Conservation (phyloP, 331 rosid species). For the Erythrophleum ivorense region DNA sequence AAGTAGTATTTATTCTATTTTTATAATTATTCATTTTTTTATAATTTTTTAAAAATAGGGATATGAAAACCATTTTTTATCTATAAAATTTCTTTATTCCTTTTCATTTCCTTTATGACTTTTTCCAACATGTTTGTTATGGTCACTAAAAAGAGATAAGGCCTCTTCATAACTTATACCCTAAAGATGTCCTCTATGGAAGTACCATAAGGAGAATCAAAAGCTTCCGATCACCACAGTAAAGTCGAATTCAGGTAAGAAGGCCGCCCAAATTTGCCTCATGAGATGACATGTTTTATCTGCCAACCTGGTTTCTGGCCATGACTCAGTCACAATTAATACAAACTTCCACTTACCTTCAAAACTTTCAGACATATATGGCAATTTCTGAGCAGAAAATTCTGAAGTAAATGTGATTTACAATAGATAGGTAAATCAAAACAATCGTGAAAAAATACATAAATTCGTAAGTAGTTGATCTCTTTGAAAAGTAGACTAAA, state of each 20-base stretch:
- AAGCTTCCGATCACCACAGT: neutral
- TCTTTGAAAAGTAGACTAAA: neutral
- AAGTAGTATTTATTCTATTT: too few species aligned
- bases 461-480: neutral
- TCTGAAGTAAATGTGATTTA: neutral
- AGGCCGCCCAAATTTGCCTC: constrained; percentile 57
- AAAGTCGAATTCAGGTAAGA: neutral
- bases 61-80: too few species aligned
- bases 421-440: neutral
- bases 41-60: too few species aligned
- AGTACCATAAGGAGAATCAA: neutral
- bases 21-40: too few species aligned
- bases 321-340: constrained; percentile 37
- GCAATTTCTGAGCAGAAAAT: neutral
- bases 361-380: constrained; percentile 31
- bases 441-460: neutral
- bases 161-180: neutral
- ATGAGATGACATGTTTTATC: constrained; percentile 49
- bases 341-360: constrained; percentile 39
- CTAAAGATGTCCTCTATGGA: too few species aligned
- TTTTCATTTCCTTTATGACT: too few species aligned
- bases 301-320: constrained; percentile 65
- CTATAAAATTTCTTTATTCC: too few species aligned
- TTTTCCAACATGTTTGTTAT: neutral
- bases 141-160: neutral